phyloP scores from a whole-genome alignment of 345 rosid species.

The Citrus australasica region DNA sequence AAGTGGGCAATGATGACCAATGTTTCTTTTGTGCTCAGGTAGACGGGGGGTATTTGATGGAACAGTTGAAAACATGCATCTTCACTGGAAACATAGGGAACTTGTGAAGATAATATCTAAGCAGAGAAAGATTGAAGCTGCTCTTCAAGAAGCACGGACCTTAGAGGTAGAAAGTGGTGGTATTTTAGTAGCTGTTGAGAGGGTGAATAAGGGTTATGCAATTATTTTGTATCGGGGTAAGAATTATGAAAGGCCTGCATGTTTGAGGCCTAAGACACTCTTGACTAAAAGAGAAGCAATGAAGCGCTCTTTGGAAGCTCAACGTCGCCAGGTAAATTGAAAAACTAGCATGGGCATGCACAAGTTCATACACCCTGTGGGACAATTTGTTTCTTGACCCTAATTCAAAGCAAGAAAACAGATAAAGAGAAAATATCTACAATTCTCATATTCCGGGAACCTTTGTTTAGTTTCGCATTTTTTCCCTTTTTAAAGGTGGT shows the following conservation, averaged over 20 bases:
- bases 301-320: slow-evolving; percentile 80
- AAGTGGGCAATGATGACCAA: slow-evolving; percentile 1
- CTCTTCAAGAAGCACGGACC: slow-evolving; percentile 53
- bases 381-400: background rate
- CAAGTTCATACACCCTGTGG: background rate
- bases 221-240: slow-evolving; percentile 90
- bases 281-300: slow-evolving; percentile 72
- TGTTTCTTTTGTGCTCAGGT: slow-evolving; percentile 51
- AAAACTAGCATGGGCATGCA: background rate
- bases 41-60: slow-evolving; percentile 87
- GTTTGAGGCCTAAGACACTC: slow-evolving; percentile 79
- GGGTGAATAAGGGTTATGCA: slow-evolving; percentile 81
- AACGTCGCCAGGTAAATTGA: slow-evolving; percentile 66
- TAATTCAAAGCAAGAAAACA: background rate
- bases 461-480: background rate
- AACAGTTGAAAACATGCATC: slow-evolving; percentile 96
- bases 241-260: slow-evolving; percentile 74
- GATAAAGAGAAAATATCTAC: background rate
- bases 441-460: background rate
- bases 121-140: slow-evolving; percentile 55
- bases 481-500: background rate
- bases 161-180: slow-evolving; percentile 96
- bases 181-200: slow-evolving; percentile 76
- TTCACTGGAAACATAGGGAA: slow-evolving; percentile 98
- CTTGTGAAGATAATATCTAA: slow-evolving; percentile 80